Base-by-base conservation (phyloP, 2,329 filamentous ascomycete species). In the Aplosporella prunicola region DNA sequence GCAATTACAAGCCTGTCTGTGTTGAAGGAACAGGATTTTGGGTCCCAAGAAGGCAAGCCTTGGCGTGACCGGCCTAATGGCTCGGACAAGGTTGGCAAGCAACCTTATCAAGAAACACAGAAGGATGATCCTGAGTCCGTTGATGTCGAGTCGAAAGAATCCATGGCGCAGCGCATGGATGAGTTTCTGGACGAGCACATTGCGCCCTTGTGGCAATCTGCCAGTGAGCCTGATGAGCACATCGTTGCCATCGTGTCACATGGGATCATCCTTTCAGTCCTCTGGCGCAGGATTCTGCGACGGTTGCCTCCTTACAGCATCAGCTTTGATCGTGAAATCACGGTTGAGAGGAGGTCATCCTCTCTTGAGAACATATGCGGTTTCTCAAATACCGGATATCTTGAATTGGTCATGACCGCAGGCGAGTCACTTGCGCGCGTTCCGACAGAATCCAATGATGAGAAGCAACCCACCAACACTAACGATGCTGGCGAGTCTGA, bases 221-320 rank as follows among this genome's bases (percentile, higher is more conserved):
- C 32, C 26, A 32, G 26, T 18, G 26, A 16, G 10, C 34, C 41
- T 5, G 18, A 42, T 11, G 55, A 66, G 9, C 50, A 56, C 5
- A 61, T 66, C 2, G 63, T 86, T 9, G 78, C 76, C 1, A 62
- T 93, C 10, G 81, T 93, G 3, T 81, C 87, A 2, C 88, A 95
- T 51, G 87, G 88, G 11, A 79, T 93, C 43, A 76, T 93, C 26
- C 70, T 94, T 2, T 76, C 75, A 2, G 69, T 76, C 20, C 58
- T 94, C 0, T 79, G 82, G 69, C 69, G 71, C 39, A 67, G 70
- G 9, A 56, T 93, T 10, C 61, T 80, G 6, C 59, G 63, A 9
- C 67, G 73, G 3, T 71, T 84, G 41, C 58, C 63, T 2, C 50
- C 58, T 9, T 58, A 57, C 31, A 68, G 60, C 44, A 58, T 76